phyloP scores from a whole-genome alignment of 2,329 filamentous ascomycete genomes.

The Pyrenophora graminea region DNA sequence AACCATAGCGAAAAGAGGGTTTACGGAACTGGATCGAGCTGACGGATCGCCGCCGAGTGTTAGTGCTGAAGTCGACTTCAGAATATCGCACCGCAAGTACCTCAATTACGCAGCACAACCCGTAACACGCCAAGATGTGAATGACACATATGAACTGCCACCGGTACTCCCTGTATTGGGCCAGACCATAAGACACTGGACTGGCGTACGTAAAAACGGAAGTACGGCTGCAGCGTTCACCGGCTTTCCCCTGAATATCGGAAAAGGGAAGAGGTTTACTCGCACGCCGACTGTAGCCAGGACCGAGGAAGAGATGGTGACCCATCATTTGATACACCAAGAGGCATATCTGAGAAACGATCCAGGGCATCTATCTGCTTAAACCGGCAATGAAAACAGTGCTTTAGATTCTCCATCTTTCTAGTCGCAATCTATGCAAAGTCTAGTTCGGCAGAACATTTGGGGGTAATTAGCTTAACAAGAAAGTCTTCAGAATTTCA shows the following conservation, averaged over 20 bases:
- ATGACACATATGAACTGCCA: constrained; percentile 12
- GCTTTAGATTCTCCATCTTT: no score
- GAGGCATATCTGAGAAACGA: not conserved
- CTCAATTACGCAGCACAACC: not conserved
- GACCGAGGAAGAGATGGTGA: not conserved
- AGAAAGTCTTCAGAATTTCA: no score
- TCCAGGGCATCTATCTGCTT: not conserved
- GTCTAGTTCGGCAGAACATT: no score
- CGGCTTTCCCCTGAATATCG: constrained; percentile 20
- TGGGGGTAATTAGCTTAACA: no score
- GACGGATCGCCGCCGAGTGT: not conserved
- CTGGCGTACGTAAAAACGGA: constrained; percentile 12
- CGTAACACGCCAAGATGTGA: not conserved
- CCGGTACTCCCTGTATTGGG: constrained; percentile 19
- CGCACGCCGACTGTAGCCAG: not conserved
- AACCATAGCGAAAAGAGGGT: no score
- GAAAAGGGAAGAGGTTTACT: constrained; percentile 10
- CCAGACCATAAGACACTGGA: constrained; percentile 21
- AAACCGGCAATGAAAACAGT: no score
- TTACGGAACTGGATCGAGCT: not conserved
- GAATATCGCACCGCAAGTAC: not conserved
- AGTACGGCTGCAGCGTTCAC: constrained; percentile 13
- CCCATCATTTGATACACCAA: not conserved
- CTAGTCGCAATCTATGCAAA: no score
- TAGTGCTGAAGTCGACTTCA: not conserved